phyloP scores from a whole-genome alignment of 1,139 yeast species.

The Suhomyces wounanorum region DNA sequence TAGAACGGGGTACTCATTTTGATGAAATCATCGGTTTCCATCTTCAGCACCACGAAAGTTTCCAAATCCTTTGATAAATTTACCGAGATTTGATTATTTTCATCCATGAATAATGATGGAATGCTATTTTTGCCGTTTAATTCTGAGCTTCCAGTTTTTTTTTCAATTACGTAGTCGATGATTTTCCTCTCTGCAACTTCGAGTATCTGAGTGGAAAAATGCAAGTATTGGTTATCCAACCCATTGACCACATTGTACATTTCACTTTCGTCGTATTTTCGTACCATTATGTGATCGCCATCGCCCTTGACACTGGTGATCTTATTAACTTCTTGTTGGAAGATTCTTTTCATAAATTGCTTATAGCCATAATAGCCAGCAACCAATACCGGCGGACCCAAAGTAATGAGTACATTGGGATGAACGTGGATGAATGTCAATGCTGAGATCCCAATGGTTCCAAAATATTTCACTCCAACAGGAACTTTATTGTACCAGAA shows the following conservation, averaged over 20 bases:
- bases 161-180: conserved; percentile 15
- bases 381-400: conserved; percentile 39
- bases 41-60: conserved; percentile 16
- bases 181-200: conserved; percentile 30
- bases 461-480: conserved; percentile 31
- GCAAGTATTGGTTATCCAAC: conserved; percentile 42
- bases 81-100: conserved; percentile 32
- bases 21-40: conserved; percentile 24
- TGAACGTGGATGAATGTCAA: conserved; percentile 37
- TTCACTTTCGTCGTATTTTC: conserved; percentile 37
- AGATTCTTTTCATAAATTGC: conserved; percentile 18
- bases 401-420: conserved; percentile 36
- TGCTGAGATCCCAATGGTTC: conserved; percentile 30
- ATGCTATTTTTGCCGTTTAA: neutral
- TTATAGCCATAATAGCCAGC: conserved; percentile 30
- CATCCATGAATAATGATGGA: conserved; percentile 25
- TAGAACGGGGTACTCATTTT: conserved; percentile 38
- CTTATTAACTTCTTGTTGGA: conserved; percentile 18
- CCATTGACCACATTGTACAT: conserved; percentile 35
- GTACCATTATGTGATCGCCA: conserved; percentile 24
- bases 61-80: conserved; percentile 15
- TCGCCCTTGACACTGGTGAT: conserved; percentile 9
- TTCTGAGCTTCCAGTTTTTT: conserved; percentile 6
- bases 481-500: conserved; percentile 36
- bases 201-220: conserved; percentile 33